These are phyloP conservation scores for Phytophthora boehmeriae DNA, from an alignment of 352 stramenopile genomes.

Conservation along the genomic window DNA sequence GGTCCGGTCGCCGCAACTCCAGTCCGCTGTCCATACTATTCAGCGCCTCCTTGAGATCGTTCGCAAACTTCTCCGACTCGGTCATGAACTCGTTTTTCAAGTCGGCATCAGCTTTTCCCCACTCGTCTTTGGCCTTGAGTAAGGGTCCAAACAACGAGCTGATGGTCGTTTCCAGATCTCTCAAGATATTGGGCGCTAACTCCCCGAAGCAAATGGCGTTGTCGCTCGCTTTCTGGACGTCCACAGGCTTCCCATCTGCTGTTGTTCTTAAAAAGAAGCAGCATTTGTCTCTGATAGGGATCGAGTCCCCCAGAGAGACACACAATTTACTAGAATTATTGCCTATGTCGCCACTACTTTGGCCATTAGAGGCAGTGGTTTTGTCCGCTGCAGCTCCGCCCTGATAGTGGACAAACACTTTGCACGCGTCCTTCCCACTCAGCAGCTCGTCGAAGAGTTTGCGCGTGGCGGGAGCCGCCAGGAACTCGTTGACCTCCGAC, in stretches of 20 bases:
- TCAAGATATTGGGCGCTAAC: constrained; percentile 80
- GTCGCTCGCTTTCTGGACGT: constrained; percentile 78
- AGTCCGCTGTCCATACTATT: constrained; percentile 96
- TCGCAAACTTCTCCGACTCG: constrained; percentile 95
- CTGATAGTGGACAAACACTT: constrained; percentile 84
- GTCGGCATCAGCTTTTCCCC: constrained; percentile 94
- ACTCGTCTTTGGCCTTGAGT: constrained; percentile 94
- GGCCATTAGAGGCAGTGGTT: neutral
- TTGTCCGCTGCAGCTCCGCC: constrained; percentile 22
- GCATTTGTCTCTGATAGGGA: constrained; percentile 80
- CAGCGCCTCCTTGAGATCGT: constrained; percentile 94
- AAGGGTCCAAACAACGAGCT: constrained; percentile 90
- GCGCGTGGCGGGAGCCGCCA: constrained; percentile 49
- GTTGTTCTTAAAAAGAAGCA: constrained; percentile 85
- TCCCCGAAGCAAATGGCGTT: constrained; percentile 86
- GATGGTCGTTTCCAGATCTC: constrained; percentile 83
- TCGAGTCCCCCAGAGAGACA: constrained; percentile 67
- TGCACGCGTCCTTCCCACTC: constrained; percentile 67
- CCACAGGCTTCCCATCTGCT: constrained; percentile 73
- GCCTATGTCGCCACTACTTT: constrained; percentile 3
- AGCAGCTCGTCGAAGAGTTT: constrained; percentile 82
- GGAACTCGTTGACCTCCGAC: constrained; percentile 69
- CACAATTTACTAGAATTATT: constrained; percentile 62
- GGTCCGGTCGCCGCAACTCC: constrained; percentile 90
- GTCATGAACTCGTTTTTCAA: constrained; percentile 93